Conservation (phyloP, 257 asterid species). For the Solanum piurae region DNA sequence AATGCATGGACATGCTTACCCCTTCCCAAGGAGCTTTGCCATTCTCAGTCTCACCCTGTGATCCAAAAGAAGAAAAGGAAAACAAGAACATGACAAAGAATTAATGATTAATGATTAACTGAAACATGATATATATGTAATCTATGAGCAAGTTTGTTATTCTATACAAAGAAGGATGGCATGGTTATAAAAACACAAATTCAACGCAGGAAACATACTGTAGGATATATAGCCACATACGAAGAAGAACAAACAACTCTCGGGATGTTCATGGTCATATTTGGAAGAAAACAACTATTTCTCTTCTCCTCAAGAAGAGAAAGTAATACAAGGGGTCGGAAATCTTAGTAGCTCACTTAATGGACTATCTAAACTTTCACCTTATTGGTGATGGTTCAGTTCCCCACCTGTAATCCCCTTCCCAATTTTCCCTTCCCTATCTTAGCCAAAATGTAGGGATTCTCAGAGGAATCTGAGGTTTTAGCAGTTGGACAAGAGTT, state of each 20-base stretch:
- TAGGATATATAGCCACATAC: neutral
- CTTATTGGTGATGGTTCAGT: neutral
- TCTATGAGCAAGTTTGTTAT: neutral
- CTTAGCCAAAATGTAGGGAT: neutral
- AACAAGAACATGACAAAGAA: neutral
- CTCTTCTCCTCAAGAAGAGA: neutral
- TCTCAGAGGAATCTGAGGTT: neutral
- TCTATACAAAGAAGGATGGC: neutral
- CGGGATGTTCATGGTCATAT: no score
- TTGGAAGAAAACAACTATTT: neutral
- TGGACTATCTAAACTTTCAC: neutral
- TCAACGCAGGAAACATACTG: neutral
- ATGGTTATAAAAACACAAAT: neutral
- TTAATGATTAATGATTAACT: neutral
- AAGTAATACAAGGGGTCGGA: neutral
- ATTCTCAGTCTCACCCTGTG: conserved; percentile 69
- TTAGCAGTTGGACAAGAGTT: neutral
- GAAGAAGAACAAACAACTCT: neutral
- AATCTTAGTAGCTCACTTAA: neutral
- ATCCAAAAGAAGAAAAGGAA: neutral
- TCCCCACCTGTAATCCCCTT: neutral
- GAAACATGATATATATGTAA: neutral
- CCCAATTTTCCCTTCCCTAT: neutral
- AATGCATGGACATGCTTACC: conserved; percentile 37
- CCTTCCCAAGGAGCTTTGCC: conserved; percentile 93